Percentiles rank a stretch among this genome's conserved stretches.
Evolutionary conservation across 345 rosid genomes (phyloP).

Genomic region (Heritiera fomes): DNA sequence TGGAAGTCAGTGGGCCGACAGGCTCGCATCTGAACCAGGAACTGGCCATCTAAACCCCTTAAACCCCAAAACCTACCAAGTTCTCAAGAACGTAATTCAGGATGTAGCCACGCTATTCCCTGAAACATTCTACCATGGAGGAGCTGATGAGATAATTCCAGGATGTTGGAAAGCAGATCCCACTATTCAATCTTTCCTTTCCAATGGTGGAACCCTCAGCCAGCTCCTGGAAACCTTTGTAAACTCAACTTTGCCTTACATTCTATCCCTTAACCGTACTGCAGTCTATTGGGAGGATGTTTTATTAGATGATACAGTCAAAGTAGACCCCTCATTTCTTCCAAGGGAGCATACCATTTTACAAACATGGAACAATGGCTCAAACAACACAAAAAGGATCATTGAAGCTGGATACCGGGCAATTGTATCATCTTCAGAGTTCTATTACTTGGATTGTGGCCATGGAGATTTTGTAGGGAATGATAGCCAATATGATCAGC

Average conservation of each 20-base stretch:
- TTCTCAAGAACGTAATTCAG: constrained; percentile 56
- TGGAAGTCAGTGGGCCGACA: constrained; percentile 51
- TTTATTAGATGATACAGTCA: constrained; percentile 49
- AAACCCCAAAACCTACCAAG: constrained; percentile 67
- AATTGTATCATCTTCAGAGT: constrained; percentile 82
- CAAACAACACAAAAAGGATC: constrained; percentile 62
- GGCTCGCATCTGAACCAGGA: constrained; percentile 80
- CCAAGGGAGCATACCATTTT: constrained; percentile 64
- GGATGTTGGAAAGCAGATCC: constrained; percentile 87
- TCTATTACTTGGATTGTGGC: constrained; percentile 85
- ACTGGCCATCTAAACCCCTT: constrained; percentile 87
- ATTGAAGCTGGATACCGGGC: constrained; percentile 70
- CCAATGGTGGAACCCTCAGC: constrained; percentile 62
- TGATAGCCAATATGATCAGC: constrained; percentile 61
- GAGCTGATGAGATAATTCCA: constrained; percentile 73
- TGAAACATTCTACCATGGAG: constrained; percentile 71
- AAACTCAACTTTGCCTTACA: constrained; percentile 57
- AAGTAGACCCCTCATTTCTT: constrained; percentile 49
- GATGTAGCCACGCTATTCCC: constrained; percentile 59
- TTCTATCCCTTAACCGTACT: constrained; percentile 66
- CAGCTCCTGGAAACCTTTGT: constrained; percentile 69
- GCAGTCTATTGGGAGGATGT: constrained; percentile 91
- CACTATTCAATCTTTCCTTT: constrained; percentile 51
- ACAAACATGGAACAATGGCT: constrained; percentile 85
- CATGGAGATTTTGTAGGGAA: constrained; percentile 75